Conservation (phyloP, 306 rosid genomes). For the Abrus precatorius region DNA sequence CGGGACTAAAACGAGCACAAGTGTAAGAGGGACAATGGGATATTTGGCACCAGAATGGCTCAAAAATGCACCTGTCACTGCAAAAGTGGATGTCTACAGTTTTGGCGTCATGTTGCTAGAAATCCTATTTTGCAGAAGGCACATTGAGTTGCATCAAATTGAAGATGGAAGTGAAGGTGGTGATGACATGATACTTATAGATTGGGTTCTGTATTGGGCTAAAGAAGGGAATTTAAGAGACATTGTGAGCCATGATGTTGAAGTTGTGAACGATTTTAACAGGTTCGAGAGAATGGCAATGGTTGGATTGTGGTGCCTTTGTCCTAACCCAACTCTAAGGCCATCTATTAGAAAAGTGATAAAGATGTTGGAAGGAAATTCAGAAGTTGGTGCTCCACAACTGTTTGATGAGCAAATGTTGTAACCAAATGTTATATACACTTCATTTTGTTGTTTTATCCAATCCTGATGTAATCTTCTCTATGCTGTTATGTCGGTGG, state of each 20-base stretch:
- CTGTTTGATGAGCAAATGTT: slow-evolving; percentile 4
- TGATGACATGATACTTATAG: slow-evolving; percentile 44
- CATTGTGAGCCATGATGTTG: slow-evolving; percentile 36
- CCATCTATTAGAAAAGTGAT: slow-evolving; percentile 48
- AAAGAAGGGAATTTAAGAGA: slow-evolving; percentile 44
- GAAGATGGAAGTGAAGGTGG: slow-evolving; percentile 24
- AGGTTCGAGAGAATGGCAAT: slow-evolving; percentile 55
- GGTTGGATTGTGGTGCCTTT: slow-evolving; percentile 52
- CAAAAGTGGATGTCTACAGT: slow-evolving; percentile 57
- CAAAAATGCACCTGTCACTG: slow-evolving; percentile 51
- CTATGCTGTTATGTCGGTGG: too few species aligned
- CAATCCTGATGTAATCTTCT: not conserved
- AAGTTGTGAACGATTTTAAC: slow-evolving; percentile 31
- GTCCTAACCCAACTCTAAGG: slow-evolving; percentile 45
- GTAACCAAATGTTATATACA: not conserved
- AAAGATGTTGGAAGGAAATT: slow-evolving; percentile 52
- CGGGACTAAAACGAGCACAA: slow-evolving; percentile 43
- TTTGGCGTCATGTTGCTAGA: slow-evolving; percentile 51
- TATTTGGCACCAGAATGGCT: slow-evolving; percentile 61
- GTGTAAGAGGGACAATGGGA: slow-evolving; percentile 56
- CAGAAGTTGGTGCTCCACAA: slow-evolving; percentile 46
- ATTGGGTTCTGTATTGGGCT: slow-evolving; percentile 42
- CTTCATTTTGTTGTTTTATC: not conserved
- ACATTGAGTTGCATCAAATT: slow-evolving; percentile 46
- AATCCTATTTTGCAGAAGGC: slow-evolving; percentile 49